Base-by-base conservation (phyloP, 139 green algal species). In the Monoraphidium neglectum region DNA sequence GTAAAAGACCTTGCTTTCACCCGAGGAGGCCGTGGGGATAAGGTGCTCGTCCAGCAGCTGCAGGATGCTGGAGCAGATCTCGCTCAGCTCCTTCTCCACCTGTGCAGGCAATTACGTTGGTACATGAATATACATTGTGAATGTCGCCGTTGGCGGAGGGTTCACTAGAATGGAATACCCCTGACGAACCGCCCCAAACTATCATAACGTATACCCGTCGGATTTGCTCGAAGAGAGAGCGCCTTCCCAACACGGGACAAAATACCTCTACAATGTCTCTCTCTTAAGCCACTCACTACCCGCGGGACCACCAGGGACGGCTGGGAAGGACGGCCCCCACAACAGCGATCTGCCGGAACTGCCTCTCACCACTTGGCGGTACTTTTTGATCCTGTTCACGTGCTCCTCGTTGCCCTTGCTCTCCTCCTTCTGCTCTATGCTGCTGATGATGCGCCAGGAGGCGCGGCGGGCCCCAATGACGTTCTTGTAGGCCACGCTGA, bases 391-490 rank as follows among this genome's bases (percentile, higher is more conserved):
- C 47, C 92, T 78, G 78, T 89, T 89, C 21, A 98, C 94, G 64
- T 98, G 92, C 77, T 97, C 93, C 68, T 95, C 90, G 72, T 98
- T 98, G 72, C 94, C 94, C 87, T 99, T 99, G 87, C 85, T 91
- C 84, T 99, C 93, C 87, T 99, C 97, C 87, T 99, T 99, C 86
- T 98, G 95, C 91, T 99, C 97, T 80, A 99, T 99, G 81, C 84
- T 95, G 77, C 91, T 97, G 69, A 99, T 92, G 79, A 99, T 99
- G 47, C 97, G 87, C 97, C 97, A 99, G 13, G 83, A 88, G 0
- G 86, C 86, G 76, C 86, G 86, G 26, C 86, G 61, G 68, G 78
- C 78, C 43, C 89, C 89, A 72, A 94, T 91, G 38, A 94, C 83
- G 77, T 94, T 94, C 80, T 94, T 94, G 84, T 92, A 94, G n/a